Percentiles rank a stretch among this genome's conserved stretches.
phyloP scores from a whole-genome alignment of 768 basidiomycete genomes.

The Kwoniella mangroviensis region DNA sequence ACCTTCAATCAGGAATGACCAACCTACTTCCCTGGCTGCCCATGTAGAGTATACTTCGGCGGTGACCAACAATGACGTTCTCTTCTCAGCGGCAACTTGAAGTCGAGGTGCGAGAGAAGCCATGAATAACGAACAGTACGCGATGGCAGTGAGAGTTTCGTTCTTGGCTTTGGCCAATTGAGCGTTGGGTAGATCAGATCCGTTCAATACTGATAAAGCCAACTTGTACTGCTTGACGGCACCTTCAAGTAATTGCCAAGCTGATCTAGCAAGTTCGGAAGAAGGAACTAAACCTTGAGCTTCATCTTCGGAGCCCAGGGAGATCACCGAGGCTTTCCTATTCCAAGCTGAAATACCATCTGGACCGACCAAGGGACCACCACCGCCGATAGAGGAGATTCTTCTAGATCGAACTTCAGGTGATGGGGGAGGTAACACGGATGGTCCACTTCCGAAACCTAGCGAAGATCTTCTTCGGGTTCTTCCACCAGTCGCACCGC shows the following conservation, averaged over 20 bases:
- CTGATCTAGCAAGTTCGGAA: slow-evolving; percentile 44
- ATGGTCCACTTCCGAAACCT: slow-evolving; percentile 1
- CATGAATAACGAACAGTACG: slow-evolving; percentile 51
- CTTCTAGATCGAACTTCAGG: slow-evolving; percentile 30
- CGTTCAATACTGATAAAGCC: slow-evolving; percentile 48
- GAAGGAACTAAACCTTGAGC: slow-evolving; percentile 38
- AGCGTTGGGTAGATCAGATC: slow-evolving; percentile 40
- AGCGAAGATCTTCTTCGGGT: slow-evolving; percentile 21
- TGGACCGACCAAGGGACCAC: slow-evolving; percentile 37
- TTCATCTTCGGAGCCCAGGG: slow-evolving; percentile 40
- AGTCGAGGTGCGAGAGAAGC: slow-evolving; percentile 50
- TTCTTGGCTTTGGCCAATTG: slow-evolving; percentile 48
- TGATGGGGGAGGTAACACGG: slow-evolving; percentile 1
- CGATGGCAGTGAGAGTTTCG: slow-evolving; percentile 48
- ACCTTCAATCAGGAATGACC: slow-evolving; percentile 56
- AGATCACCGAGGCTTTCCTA: slow-evolving; percentile 53
- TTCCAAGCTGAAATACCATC: slow-evolving; percentile 54
- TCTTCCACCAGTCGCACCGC: background rate
- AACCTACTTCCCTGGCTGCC: slow-evolving; percentile 58
- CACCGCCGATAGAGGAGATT: slow-evolving; percentile 40
- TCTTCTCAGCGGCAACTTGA: slow-evolving; percentile 46
- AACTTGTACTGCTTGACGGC: slow-evolving; percentile 56
- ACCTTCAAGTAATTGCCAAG: slow-evolving; percentile 53
- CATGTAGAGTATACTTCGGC: slow-evolving; percentile 57
- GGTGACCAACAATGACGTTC: slow-evolving; percentile 49